Conservation (phyloP, 2,329 filamentous ascomycete species). For the Penicillium sp. region DNA sequence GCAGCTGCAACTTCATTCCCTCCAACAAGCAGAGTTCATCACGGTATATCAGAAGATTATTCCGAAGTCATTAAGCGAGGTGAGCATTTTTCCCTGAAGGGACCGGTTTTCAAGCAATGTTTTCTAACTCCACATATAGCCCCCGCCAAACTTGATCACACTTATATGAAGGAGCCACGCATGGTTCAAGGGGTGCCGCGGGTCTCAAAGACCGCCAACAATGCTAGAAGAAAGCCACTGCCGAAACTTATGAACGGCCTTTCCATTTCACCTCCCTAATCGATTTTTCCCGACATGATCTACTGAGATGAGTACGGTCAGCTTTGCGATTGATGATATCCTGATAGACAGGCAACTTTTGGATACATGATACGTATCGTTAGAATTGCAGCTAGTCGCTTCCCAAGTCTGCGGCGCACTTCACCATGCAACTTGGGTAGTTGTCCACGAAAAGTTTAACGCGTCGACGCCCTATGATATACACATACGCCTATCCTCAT, state of each 20-base stretch:
- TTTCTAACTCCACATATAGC: slow-evolving; percentile 15
- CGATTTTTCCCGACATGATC: neutral
- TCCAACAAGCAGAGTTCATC: slow-evolving; percentile 47
- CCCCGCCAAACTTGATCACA: slow-evolving; percentile 79
- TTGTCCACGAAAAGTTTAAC: neutral
- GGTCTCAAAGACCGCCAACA: slow-evolving; percentile 46
- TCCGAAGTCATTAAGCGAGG: slow-evolving; percentile 48
- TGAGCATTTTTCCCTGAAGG: slow-evolving; percentile 25
- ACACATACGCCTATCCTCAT: neutral
- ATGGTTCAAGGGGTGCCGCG: slow-evolving; percentile 83
- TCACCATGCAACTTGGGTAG: neutral
- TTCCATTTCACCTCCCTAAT: slow-evolving; percentile 31
- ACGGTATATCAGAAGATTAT: slow-evolving; percentile 48
- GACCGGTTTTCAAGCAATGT: neutral
- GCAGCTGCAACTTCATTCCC: slow-evolving; percentile 56
- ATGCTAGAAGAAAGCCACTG: slow-evolving; percentile 39
- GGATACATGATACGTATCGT: neutral
- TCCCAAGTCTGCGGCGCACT: neutral
- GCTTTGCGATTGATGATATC: neutral
- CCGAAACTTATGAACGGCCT: slow-evolving; percentile 42
- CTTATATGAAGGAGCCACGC: slow-evolving; percentile 86
- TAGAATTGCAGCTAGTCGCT: neutral
- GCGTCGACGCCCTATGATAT: neutral
- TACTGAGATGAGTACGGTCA: neutral
- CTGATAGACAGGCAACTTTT: neutral